phyloP scores from a whole-genome alignment of 2,329 filamentous ascomycete species.

The Myriosclerotinia scirpicola region DNA sequence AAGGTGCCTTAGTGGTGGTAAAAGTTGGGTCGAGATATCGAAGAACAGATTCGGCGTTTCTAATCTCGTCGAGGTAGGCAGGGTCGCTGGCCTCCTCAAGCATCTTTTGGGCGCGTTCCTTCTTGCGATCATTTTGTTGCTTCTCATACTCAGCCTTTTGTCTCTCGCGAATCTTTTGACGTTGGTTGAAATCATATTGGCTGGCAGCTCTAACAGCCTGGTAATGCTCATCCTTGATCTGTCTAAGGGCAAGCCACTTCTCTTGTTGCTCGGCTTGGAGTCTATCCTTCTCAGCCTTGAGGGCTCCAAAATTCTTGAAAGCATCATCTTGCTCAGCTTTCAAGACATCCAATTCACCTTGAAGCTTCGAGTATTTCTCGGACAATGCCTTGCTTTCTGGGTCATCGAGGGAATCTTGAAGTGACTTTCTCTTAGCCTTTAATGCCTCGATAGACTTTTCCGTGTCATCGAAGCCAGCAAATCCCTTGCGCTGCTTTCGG shows the following conservation, averaged over 20 bases:
- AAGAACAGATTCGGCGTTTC: slow-evolving; percentile 82
- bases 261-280: slow-evolving; percentile 83
- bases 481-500: slow-evolving; percentile 88
- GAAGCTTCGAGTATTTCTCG: slow-evolving; percentile 81
- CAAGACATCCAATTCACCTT: slow-evolving; percentile 84
- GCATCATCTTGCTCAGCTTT: slow-evolving; percentile 90
- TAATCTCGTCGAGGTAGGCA: slow-evolving; percentile 90
- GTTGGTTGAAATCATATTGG: slow-evolving; percentile 80
- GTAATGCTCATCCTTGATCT: slow-evolving; percentile 89
- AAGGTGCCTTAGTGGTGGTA: slow-evolving; percentile 63
- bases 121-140: slow-evolving; percentile 69
- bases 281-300: slow-evolving; percentile 83
- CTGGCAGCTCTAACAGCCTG: slow-evolving; percentile 76
- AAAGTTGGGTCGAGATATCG: slow-evolving; percentile 84
- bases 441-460: slow-evolving; percentile 89
- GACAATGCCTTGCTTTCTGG: slow-evolving; percentile 86
- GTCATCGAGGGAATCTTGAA: slow-evolving; percentile 87
- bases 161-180: slow-evolving; percentile 73
- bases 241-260: slow-evolving; percentile 78
- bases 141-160: slow-evolving; percentile 78
- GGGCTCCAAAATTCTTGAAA: slow-evolving; percentile 80
- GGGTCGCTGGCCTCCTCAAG: slow-evolving; percentile 80
- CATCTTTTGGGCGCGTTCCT: slow-evolving; percentile 72
- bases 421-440: slow-evolving; percentile 81
- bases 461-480: slow-evolving; percentile 76